phyloP scores from a whole-genome alignment of 306 rosid genomes.

The Lathyrus aphaca region DNA sequence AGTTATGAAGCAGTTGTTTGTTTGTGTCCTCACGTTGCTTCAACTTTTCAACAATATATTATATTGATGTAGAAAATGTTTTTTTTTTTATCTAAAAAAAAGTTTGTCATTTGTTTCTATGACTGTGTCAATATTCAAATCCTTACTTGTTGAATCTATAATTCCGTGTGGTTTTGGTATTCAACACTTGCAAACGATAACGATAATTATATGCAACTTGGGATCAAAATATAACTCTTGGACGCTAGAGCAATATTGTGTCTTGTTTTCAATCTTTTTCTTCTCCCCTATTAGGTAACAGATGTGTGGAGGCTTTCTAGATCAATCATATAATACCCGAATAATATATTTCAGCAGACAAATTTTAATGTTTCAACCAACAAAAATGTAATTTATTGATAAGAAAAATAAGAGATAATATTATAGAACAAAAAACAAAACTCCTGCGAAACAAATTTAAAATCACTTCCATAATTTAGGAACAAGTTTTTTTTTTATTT shows the following conservation, averaged over 20 bases:
- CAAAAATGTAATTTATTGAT: too few relatives aligned
- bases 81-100: neutral
- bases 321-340: neutral
- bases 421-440: too few relatives aligned
- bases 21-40: too few relatives aligned
- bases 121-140: neutral
- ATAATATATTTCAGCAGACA: too few relatives aligned
- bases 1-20: too few relatives aligned
- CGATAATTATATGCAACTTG: neutral
- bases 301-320: neutral
- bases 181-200: neutral
- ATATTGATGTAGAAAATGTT: neutral
- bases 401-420: too few relatives aligned
- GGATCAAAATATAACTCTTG: neutral
- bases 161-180: neutral
- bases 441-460: too few relatives aligned
- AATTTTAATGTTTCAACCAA: too few relatives aligned
- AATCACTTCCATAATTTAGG: too few relatives aligned
- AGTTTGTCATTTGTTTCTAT: neutral
- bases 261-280: neutral
- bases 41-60: too few relatives aligned
- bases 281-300: neutral
- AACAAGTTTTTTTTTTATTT: too few relatives aligned
- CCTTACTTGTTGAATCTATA: neutral
- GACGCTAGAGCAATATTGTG: neutral